Evolutionary conservation across 2,329 filamentous ascomycete genomes (phyloP), one percentile per base, ranked within the genome.

Genomic region (Elsinoe australis): DNA sequence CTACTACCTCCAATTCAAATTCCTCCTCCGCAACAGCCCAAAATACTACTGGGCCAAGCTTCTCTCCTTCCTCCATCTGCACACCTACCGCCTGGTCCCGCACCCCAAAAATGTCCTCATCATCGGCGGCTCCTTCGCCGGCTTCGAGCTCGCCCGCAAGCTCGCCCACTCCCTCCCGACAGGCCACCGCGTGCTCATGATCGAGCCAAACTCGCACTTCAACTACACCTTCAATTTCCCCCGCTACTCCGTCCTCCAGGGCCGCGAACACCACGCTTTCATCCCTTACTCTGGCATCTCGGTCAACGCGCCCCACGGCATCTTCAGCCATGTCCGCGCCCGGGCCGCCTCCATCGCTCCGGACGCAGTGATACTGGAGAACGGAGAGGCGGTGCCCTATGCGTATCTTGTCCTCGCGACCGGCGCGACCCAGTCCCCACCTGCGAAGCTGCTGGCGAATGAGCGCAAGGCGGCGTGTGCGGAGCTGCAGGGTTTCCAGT

Each of bases 171-270:
- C 33, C 18, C 31, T 51, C 12, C 31, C 33, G 14, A 29, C 33
- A 2, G 33, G 41, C 5, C 42, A 41, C 17, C 32, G 33, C 8
- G 35, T 51, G 22, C 5, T 51, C 4, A 22, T 51, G 31, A 51
- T 51, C 2, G 50, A 51, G 19, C 41, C 41, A 14, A 51, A 51
- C 45, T 51, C 50, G 3, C 50, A 51, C n/a, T 51, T 51, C 36
- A 35, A 51, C 12, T 38, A 49, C 28, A 22, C 34, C 4, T 51
- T 51, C 22, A 38, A 35, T 1, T 51, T 51, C 28, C 50, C 50
- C 1, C 45, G 50, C 4, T 51, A 41, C 17, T 35, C 50, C 4
- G 46, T 51, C 15, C 28, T 18, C 8, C 34, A 38, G 12, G 45
- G 38, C 5, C 41, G 49, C 14, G 39, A 44, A n/a, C 49, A 51